Conservation (phyloP, 768 basidiomycete genomes). For the Roridomyces roridus region DNA sequence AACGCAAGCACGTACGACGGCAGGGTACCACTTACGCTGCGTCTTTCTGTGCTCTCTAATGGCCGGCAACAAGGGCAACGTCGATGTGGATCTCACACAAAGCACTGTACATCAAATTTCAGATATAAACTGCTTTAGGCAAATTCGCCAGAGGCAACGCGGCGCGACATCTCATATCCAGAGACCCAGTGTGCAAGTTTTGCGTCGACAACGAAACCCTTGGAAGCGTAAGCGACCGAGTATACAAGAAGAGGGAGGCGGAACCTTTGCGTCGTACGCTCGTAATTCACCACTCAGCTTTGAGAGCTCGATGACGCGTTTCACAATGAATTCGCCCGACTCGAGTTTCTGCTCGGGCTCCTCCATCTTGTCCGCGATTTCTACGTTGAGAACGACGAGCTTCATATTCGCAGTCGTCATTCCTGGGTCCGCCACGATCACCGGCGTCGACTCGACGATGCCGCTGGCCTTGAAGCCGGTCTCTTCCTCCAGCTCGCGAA, state of each 20-base stretch:
- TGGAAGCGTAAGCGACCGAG: neutral
- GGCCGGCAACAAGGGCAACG: too few species aligned
- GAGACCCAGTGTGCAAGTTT: conserved; percentile 76
- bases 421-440: conserved; percentile 81
- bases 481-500: conserved; percentile 92
- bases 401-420: conserved; percentile 97
- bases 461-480: conserved; percentile 81
- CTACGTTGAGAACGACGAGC: conserved; percentile 74
- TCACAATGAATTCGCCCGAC: conserved; percentile 84
- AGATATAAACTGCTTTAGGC: neutral
- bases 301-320: conserved; percentile 69
- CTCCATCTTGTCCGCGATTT: conserved; percentile 69
- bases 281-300: conserved; percentile 68
- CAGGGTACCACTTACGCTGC: too few species aligned
- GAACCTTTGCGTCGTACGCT: conserved; percentile 69
- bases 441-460: conserved; percentile 66
- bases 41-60: too few species aligned
- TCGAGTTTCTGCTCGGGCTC: conserved; percentile 80
- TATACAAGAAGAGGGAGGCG: neutral
- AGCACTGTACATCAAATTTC: too few species aligned
- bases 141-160: conserved; percentile 17
- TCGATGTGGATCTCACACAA: too few species aligned
- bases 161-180: conserved; percentile 65
- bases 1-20: too few species aligned
- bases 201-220: conserved; percentile 78